A percentile compares a stretch with the other conserved stretches of the same genome.
Conservation (phyloP, 2,329 filamentous ascomycete genomes). For the Niveomyces coronatus region DNA sequence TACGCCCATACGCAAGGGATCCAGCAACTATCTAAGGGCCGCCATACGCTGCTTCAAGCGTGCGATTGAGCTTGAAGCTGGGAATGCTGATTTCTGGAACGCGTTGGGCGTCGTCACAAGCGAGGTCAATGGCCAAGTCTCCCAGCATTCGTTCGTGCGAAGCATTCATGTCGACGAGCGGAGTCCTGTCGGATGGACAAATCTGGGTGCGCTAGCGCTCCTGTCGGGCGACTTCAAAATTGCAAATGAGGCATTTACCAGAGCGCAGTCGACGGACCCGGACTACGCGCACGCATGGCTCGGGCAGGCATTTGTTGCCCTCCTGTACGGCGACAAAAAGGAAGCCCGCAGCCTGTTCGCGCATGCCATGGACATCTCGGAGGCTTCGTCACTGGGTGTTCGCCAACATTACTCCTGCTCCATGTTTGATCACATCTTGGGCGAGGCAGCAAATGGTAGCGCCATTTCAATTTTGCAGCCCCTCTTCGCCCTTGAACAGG, state of each 20-base stretch:
- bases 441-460: slow-evolving; percentile 38
- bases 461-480: slow-evolving; percentile 67
- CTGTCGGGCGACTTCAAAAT: slow-evolving; percentile 73
- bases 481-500: slow-evolving; percentile 77
- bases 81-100: slow-evolving; percentile 96
- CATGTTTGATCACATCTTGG: slow-evolving; percentile 70
- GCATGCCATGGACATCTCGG: slow-evolving; percentile 87
- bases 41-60: slow-evolving; percentile 88
- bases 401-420: slow-evolving; percentile 73
- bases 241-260: slow-evolving; percentile 83
- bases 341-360: slow-evolving; percentile 82
- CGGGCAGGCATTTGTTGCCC: slow-evolving; percentile 78
- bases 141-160: slow-evolving; percentile 87
- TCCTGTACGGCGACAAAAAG: slow-evolving; percentile 60
- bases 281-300: slow-evolving; percentile 92
- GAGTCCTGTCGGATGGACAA: slow-evolving; percentile 79
- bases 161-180: slow-evolving; percentile 89
- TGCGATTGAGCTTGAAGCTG: slow-evolving; percentile 88
- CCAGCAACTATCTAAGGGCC: slow-evolving; percentile 63
- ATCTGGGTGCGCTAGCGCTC: slow-evolving; percentile 77
- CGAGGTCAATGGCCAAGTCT: slow-evolving; percentile 71
- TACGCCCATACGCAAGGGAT: slow-evolving; percentile 40
- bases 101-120: slow-evolving; percentile 86
- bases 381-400: slow-evolving; percentile 60
- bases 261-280: slow-evolving; percentile 87